Percentiles rank a stretch among this genome's conserved stretches.
Evolutionary conservation across 2,329 filamentous ascomycete genomes (phyloP).

Genomic region (Arthrobotrys entomopaga): DNA sequence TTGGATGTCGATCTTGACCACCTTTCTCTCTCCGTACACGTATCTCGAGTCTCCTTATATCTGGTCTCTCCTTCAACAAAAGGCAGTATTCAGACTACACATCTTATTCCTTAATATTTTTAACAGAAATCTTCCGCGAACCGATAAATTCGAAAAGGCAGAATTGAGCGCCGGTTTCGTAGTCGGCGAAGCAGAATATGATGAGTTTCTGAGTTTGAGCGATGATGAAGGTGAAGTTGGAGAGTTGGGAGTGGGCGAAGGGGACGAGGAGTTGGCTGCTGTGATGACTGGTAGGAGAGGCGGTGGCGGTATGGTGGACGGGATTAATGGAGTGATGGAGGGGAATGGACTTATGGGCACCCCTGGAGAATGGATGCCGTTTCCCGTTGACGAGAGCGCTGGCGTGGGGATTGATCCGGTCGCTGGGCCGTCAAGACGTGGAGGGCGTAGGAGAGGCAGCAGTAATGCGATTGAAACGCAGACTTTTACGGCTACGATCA

Average conservation of each 20-base stretch:
- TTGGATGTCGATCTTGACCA: constrained; percentile 33
- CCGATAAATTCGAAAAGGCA: constrained; percentile 50
- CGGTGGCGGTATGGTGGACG: constrained; percentile 6
- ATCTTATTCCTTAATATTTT: constrained; percentile 53
- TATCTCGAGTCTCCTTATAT: constrained; percentile 52
- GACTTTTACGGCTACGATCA: constrained; percentile 52
- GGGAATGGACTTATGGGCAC: constrained; percentile 16
- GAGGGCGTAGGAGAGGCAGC: constrained; percentile 15
- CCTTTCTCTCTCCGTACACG: constrained; percentile 54
- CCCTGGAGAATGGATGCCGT: constrained; percentile 32
- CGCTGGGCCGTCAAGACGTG: constrained; percentile 19
- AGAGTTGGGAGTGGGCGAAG: constrained; percentile 32
- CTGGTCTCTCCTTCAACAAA: constrained; percentile 52
- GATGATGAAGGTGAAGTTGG: constrained; percentile 47
- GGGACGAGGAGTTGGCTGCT: constrained; percentile 31
- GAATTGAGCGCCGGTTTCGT: constrained; percentile 45
- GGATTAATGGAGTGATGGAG: constrained; percentile 13
- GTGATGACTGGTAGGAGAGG: constrained; percentile 20
- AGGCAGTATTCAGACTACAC: constrained; percentile 49
- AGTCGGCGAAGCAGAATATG: constrained; percentile 48
- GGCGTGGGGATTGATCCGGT: constrained; percentile 18
- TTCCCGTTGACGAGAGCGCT: constrained; percentile 38
- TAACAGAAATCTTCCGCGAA: constrained; percentile 41
- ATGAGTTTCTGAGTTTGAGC: constrained; percentile 47
- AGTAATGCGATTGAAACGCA: constrained; percentile 41